Evolutionary conservation across 768 basidiomycete genomes (phyloP), one percentile per base, ranked within the genome.

Genomic region (Strobilomyces dryophilus): DNA sequence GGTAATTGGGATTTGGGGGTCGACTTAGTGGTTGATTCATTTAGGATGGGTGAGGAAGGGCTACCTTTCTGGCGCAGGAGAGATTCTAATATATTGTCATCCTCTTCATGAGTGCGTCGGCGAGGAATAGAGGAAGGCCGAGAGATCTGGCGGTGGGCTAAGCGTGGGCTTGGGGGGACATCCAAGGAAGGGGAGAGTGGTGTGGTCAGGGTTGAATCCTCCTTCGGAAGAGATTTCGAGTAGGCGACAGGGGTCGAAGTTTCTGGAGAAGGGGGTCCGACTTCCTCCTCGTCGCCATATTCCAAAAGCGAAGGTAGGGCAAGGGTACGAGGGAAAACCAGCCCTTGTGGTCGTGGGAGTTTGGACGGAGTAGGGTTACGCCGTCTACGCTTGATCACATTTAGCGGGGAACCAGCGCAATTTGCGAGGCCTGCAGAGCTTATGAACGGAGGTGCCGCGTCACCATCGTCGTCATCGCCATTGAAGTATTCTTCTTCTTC

Each of bases 401-500:
- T 73, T 51, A 74, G 58, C 26, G 70, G 65, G 44, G 67, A 68
- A 45, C 67, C 59, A 9, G 66, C 41, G 8, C 66, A 68, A 50
- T 52, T 60, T 52, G 60, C 69, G 32, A 64, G 47, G 20, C 55
- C 65, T 5, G 58, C 45, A 37, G 68, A 64, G 37, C 61, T 57
- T 55, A 72, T 64, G 46, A 66, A 62, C 18, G 69, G 66, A 32
- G 71, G 65, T 20, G 66, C 54, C 61, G 70, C 77, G 17, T 78
- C 76, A 32, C 78, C 74, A 59, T 93, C 93, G 40, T 92, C 89
- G 56, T 93, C 92, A 37, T 90, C 89, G 27, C 75, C 79, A 61
- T 95, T 92, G 79, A 97, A 98, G 73, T 97, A 98, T 54, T 87
- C 82, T 67, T 98, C 95, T 67, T 98, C 95, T 55, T 90, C 88